Evolutionary conservation across 129 eudicot species (phyloP).

Genomic region (Flaveria trinervia): DNA sequence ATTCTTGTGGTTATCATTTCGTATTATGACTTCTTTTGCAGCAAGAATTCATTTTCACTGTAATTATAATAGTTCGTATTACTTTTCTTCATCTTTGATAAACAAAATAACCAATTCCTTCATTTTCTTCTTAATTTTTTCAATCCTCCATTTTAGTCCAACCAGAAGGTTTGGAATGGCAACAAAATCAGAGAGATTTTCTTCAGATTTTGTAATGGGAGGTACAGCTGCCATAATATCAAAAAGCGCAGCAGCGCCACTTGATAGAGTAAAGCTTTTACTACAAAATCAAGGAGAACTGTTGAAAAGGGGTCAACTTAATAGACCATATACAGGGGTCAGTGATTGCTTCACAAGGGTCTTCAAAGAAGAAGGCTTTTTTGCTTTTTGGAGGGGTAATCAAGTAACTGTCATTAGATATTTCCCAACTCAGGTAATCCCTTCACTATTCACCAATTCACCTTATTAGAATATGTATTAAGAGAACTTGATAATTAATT

Average conservation of each 20-base stretch:
- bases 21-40: conserved; percentile 5
- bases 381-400: conserved; percentile 94
- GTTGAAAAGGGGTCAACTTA: conserved; percentile 80
- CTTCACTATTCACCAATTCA: conserved; percentile 19
- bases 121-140: background rate
- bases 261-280: conserved; percentile 93
- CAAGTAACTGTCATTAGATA: conserved; percentile 91
- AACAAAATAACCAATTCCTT: background rate
- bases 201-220: conserved; percentile 80
- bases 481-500: conserved; percentile 14
- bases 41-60: background rate
- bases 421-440: conserved; percentile 88
- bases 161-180: conserved; percentile 46
- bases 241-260: conserved; percentile 89
- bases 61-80: background rate
- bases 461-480: background rate
- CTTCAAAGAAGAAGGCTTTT: conserved; percentile 73
- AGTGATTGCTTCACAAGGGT: conserved; percentile 73
- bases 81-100: background rate
- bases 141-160: background rate
- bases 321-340: conserved; percentile 66
- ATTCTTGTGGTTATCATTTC: background rate
- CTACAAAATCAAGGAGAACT: conserved; percentile 96
- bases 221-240: conserved; percentile 81
- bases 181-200: conserved; percentile 62